phyloP scores from a whole-genome alignment of 75 land plant species.

The Chamaecyparis obtusa region DNA sequence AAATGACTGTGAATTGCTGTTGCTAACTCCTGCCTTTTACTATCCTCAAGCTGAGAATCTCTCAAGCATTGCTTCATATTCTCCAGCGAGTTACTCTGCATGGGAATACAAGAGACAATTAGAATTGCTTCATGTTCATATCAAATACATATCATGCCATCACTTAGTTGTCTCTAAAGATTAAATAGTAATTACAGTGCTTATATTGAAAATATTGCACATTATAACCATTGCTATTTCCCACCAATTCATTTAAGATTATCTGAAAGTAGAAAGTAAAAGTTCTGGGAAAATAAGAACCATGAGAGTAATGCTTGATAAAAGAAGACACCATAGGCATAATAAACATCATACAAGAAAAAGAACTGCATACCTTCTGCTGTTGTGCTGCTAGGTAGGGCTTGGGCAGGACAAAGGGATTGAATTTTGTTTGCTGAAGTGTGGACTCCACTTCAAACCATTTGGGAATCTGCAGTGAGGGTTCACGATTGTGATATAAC shows the following conservation, averaged over 20 bases:
- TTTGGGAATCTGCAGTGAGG: slow-evolving; percentile 65
- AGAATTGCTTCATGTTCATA: background rate
- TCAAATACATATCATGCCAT: background rate
- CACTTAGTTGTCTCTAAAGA: background rate
- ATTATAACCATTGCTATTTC: background rate
- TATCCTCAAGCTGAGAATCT: slow-evolving; percentile 75
- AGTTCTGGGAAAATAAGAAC: background rate
- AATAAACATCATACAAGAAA: background rate
- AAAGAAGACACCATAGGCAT: background rate
- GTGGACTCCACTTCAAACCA: slow-evolving; percentile 59
- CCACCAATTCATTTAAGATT: background rate
- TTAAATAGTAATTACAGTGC: background rate
- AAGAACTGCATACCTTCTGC: slow-evolving; percentile 59
- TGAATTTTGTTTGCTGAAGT: slow-evolving; percentile 60
- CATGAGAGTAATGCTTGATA: background rate
- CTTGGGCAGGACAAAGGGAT: slow-evolving; percentile 91
- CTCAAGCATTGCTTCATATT: slow-evolving; percentile 62
- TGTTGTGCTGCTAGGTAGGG: slow-evolving; percentile 69
- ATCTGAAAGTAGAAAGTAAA: background rate
- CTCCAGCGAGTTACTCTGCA: slow-evolving; percentile 63
- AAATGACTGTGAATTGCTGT: slow-evolving; percentile 84
- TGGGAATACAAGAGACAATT: background rate
- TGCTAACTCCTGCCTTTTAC: slow-evolving; percentile 69
- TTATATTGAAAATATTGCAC: background rate
- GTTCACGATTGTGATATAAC: background rate